Evolutionary conservation across 352 stramenopile genomes (phyloP).

Genomic region (Pythium catenulatum): DNA sequence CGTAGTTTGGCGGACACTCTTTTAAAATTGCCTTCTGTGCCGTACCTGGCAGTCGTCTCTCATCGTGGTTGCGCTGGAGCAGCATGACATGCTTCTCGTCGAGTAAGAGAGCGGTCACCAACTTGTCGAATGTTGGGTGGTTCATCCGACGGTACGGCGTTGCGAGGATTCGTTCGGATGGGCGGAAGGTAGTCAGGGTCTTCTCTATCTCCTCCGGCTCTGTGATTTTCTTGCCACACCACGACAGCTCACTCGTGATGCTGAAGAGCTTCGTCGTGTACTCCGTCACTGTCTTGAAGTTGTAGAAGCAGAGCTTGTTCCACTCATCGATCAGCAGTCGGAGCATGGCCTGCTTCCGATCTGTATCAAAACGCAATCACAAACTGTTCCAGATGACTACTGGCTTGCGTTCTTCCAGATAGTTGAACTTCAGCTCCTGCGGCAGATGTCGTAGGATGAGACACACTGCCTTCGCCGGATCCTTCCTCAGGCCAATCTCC

Average conservation of each 20-base stretch:
- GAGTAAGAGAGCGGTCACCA: slow-evolving; percentile 10
- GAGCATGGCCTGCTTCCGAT: too few relatives aligned
- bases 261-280: too few relatives aligned
- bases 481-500: background rate
- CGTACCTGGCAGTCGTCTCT: too few relatives aligned
- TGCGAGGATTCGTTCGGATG: slow-evolving; percentile 12
- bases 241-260: too few relatives aligned
- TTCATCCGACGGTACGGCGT: slow-evolving; percentile 25
- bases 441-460: slow-evolving; percentile 17
- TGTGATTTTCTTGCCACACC: too few relatives aligned
- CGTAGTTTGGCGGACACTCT: slow-evolving; percentile 25
- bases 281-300: too few relatives aligned
- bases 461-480: slow-evolving; percentile 13
- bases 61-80: slow-evolving; percentile 40
- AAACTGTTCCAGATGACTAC: slow-evolving; percentile 28
- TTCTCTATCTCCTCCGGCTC: too few relatives aligned
- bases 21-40: too few relatives aligned
- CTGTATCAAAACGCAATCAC: slow-evolving; percentile 23
- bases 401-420: slow-evolving; percentile 28
- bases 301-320: too few relatives aligned
- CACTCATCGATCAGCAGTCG: slow-evolving; percentile 26
- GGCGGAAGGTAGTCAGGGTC: too few relatives aligned
- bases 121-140: slow-evolving; percentile 40
- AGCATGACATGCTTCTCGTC: slow-evolving; percentile 44
- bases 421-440: slow-evolving; percentile 43